phyloP scores from a whole-genome alignment of 2,329 filamentous ascomycete species.

The Paecilomyces dactylethromorphus region DNA sequence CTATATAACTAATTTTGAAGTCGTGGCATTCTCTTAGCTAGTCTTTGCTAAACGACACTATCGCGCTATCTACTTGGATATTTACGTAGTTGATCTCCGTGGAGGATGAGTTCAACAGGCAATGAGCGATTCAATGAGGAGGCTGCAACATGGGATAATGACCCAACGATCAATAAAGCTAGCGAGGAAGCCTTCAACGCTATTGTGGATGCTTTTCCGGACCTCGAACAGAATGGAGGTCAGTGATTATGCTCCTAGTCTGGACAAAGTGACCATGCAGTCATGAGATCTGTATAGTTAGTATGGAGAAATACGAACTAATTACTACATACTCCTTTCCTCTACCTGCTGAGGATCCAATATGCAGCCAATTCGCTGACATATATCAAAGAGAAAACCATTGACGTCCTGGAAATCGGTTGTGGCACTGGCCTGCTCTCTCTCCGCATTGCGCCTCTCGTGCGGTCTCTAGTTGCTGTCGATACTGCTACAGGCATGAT shows the following conservation, averaged over 20 bases:
- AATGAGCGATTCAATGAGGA: conserved; percentile 50
- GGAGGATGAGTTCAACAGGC: not conserved
- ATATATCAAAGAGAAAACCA: not conserved
- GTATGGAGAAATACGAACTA: not conserved
- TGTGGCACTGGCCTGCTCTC: conserved; percentile 53
- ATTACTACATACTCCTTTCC: not conserved
- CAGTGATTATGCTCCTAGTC: not conserved
- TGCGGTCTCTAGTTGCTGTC: conserved; percentile 45
- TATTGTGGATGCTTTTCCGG: conserved; percentile 35
- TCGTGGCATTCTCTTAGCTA: no score
- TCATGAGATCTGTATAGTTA: no score
- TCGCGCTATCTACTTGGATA: not conserved
- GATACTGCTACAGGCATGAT: conserved; percentile 30
- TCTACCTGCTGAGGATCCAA: not conserved
- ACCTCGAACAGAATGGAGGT: conserved; percentile 9
- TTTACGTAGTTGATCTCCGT: not conserved
- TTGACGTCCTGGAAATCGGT: conserved; percentile 51
- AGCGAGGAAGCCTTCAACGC: conserved; percentile 40
- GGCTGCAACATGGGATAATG: conserved; percentile 49
- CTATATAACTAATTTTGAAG: no score
- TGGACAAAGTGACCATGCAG: not conserved
- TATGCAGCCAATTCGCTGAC: not conserved
- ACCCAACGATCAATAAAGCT: conserved; percentile 44
- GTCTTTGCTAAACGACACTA: not conserved
- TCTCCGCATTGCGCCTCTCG: conserved; percentile 42